These are phyloP conservation scores for Pelargonium nanum DNA, from an alignment of 345 rosid genomes.

Conservation along the genomic window DNA sequence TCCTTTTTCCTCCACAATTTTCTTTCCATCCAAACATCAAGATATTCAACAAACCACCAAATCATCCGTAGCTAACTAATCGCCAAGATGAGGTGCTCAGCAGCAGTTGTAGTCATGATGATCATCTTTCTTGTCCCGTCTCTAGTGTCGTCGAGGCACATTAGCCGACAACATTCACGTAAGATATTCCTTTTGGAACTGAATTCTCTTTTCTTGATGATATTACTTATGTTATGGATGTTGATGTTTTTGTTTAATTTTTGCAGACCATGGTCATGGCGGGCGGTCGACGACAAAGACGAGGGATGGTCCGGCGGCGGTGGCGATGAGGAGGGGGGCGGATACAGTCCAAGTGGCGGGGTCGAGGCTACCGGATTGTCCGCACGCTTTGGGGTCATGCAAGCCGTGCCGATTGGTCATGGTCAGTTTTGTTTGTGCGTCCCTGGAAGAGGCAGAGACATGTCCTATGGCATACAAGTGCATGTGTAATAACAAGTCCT, in stretches of 20 bases:
- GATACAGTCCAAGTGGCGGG: slow-evolving; percentile 71
- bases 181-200: slow-evolving; percentile 2
- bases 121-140: slow-evolving; percentile 22
- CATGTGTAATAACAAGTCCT: slow-evolving; percentile 79
- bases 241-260: background rate
- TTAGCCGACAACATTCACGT: slow-evolving; percentile 23
- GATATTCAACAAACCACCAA: background rate
- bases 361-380: slow-evolving; percentile 77
- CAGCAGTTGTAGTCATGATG: slow-evolving; percentile 17
- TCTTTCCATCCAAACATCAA: background rate
- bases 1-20: slow-evolving; percentile 2
- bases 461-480: slow-evolving; percentile 97
- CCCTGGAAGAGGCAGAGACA: slow-evolving; percentile 83
- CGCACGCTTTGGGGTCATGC: slow-evolving; percentile 93
- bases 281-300: too few species aligned
- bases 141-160: slow-evolving; percentile 26
- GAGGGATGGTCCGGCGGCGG: slow-evolving; percentile 7
- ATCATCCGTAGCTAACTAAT: background rate
- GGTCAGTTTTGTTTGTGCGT: slow-evolving; percentile 85
- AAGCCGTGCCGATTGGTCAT: slow-evolving; percentile 78
- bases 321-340: slow-evolving; percentile 23
- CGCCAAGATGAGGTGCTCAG: slow-evolving; percentile 24
- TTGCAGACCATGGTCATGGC: slow-evolving; percentile 11
- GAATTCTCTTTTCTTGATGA: background rate
- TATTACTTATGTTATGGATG: too few species aligned